Conservation (phyloP, 192 early-diverging fungal genomes). For the Spinellus fusiger region DNA sequence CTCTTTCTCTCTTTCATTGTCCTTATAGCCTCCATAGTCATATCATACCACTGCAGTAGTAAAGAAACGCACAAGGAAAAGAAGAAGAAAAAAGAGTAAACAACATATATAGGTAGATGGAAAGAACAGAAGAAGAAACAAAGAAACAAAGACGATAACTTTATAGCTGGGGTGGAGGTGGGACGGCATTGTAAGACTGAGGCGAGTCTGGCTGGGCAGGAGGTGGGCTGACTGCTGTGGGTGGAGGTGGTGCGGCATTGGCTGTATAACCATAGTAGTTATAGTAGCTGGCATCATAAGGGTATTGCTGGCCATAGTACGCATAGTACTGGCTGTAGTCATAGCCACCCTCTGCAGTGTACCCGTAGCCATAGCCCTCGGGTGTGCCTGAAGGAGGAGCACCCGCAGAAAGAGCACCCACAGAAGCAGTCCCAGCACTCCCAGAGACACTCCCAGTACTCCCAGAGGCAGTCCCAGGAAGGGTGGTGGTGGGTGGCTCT, state of each 20-base stretch:
- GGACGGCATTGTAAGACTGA: not conserved
- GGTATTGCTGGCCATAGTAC: constrained; percentile 24
- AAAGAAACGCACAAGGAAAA: no score
- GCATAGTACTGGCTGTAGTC: constrained; percentile 24
- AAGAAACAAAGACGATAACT: no score
- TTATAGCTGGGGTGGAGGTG: not conserved
- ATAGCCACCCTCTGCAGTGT: constrained; percentile 14
- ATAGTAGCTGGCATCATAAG: constrained; percentile 17
- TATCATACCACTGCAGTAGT: no score
- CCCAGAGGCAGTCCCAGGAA: not conserved
- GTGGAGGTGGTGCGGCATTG: not conserved
- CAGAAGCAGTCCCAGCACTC: not conserved
- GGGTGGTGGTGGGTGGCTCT: not conserved
- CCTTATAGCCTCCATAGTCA: no score
- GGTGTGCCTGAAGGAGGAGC: not conserved
- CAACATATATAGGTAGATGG: no score
- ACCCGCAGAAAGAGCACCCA: not conserved
- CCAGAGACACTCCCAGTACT: not conserved
- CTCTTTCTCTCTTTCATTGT: not conserved
- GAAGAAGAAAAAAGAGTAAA: no score
- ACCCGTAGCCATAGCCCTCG: no score
- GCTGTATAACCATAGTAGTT: constrained; percentile 12
- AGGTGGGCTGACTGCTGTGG: not conserved
- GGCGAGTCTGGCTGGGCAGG: constrained; percentile 10
- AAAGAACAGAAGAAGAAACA: no score